These are phyloP conservation scores for Colletotrichum viniferum DNA, from an alignment of 2,329 filamentous ascomycete species.

Conservation along the genomic window DNA sequence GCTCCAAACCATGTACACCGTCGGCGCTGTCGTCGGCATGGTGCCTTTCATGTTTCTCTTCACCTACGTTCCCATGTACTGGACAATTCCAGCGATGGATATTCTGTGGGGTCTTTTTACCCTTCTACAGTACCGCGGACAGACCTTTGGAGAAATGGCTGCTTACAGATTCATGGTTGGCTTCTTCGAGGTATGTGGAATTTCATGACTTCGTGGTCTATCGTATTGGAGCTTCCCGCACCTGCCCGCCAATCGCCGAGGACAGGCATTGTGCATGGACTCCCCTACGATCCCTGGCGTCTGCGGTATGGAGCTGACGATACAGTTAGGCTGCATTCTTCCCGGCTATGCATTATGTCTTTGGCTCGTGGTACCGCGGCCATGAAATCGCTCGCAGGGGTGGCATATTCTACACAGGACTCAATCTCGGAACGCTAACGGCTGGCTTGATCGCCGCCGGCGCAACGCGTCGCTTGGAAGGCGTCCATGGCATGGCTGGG, in stretches of 20 bases:
- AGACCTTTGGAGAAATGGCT: slow-evolving; percentile 26
- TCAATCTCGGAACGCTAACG: slow-evolving; percentile 49
- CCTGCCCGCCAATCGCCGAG: too few species aligned
- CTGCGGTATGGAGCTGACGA: neutral
- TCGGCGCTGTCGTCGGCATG: slow-evolving; percentile 28
- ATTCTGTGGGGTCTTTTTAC: slow-evolving; percentile 62
- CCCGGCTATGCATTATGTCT: slow-evolving; percentile 39
- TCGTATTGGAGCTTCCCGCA: slow-evolving; percentile 37
- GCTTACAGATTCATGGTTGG: slow-evolving; percentile 36
- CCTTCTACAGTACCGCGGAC: slow-evolving; percentile 37
- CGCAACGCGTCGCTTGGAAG: slow-evolving; percentile 46
- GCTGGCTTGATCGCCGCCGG: slow-evolving; percentile 49
- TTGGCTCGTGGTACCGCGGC: slow-evolving; percentile 54
- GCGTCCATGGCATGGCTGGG: slow-evolving; percentile 41
- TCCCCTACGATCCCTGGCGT: too few species aligned
- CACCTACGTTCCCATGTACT: slow-evolving; percentile 32
- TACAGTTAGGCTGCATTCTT: slow-evolving; percentile 39
- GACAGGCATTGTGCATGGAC: too few species aligned
- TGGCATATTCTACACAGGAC: slow-evolving; percentile 47
- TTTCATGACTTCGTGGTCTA: slow-evolving; percentile 20
- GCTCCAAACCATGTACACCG: slow-evolving; percentile 28
- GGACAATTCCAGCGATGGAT: slow-evolving; percentile 37
- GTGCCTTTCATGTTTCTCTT: slow-evolving; percentile 33
- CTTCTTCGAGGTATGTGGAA: slow-evolving; percentile 27
- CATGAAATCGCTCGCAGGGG: slow-evolving; percentile 42